Conservation (phyloP, 2,329 filamentous ascomycete genomes). For the Endothia cerciana region DNA sequence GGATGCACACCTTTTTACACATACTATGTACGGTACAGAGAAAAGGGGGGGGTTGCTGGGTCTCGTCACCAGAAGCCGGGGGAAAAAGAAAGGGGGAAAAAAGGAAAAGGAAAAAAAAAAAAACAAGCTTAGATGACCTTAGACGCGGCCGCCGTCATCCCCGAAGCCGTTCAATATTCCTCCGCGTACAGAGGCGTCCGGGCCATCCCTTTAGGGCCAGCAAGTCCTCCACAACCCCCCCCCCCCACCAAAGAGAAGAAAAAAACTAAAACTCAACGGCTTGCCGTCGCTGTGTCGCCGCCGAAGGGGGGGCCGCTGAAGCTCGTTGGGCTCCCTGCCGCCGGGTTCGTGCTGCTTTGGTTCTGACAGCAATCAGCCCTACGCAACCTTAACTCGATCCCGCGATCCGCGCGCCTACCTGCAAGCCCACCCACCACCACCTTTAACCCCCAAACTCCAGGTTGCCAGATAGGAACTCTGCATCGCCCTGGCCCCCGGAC, state of each 20-base stretch:
- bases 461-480: constrained; percentile 9
- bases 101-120: no score
- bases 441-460: constrained; percentile 2
- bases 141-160: constrained; percentile 3
- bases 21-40: no score
- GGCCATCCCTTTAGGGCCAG: no score
- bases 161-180: neutral
- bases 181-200: neutral
- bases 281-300: neutral
- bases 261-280: no score
- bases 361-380: constrained; percentile 22
- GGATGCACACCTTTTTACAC: constrained; percentile 6
- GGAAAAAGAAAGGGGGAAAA: no score
- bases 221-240: no score
- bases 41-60: neutral
- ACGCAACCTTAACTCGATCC: constrained; percentile 15
- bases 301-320: neutral
- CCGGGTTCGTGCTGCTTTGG: neutral
- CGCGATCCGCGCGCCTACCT: neutral
- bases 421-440: neutral
- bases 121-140: constrained; percentile 16
- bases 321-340: no score
- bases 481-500: constrained; percentile 13
- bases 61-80: neutral
- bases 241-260: no score